Evolutionary conservation across 2,329 filamentous ascomycete genomes (phyloP).

Genomic region (Orbilia blumenaviensis): DNA sequence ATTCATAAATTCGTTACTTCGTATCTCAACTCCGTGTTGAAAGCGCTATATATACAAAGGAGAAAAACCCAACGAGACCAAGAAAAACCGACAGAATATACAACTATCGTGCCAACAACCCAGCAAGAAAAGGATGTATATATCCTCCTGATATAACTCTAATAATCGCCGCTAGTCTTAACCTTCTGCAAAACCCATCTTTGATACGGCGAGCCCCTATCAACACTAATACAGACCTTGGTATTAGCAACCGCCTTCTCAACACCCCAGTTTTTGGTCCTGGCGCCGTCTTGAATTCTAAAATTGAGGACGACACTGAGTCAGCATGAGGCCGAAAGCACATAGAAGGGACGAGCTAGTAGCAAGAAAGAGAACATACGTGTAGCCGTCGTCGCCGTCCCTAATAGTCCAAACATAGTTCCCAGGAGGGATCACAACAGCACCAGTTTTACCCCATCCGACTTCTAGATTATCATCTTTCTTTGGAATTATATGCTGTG

Average conservation of each 20-base stretch:
- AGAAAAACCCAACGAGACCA: too few species aligned
- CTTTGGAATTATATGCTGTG: not conserved
- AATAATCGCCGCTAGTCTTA: too few species aligned
- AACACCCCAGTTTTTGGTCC: not conserved
- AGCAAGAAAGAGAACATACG: not conserved
- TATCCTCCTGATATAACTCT: too few species aligned
- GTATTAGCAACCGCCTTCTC: not conserved
- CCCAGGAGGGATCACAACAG: not conserved
- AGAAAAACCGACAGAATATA: too few species aligned
- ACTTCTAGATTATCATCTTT: not conserved
- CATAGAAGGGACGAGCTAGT: not conserved
- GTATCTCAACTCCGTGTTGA: too few species aligned
- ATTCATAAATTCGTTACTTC: too few species aligned
- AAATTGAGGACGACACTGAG: not conserved
- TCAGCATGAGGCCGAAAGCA: not conserved
- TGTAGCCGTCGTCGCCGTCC: not conserved
- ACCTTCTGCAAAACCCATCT: not conserved
- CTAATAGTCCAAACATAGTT: constrained; percentile 4
- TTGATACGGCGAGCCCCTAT: not conserved
- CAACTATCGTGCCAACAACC: too few species aligned
- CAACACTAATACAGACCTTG: not conserved
- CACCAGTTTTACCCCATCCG: not conserved
- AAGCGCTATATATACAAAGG: too few species aligned
- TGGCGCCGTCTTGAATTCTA: not conserved
- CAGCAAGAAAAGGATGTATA: too few species aligned